Evolutionary conservation across 2,329 filamentous ascomycete genomes (phyloP).

Genomic region (Penicillium oxalicum): DNA sequence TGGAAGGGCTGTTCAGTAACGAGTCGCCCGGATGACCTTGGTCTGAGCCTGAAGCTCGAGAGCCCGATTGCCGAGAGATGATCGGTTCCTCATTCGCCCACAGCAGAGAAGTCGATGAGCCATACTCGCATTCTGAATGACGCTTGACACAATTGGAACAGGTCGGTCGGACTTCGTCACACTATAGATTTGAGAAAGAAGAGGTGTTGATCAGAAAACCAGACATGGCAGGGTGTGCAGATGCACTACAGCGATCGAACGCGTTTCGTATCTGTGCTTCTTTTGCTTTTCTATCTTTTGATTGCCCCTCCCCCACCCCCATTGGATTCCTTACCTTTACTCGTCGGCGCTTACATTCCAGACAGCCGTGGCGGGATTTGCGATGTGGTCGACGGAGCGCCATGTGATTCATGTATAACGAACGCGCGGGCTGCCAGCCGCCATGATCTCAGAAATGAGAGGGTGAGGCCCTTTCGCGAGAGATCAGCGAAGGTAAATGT

Average conservation of each 20-base stretch:
- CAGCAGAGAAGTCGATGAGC: slow-evolving; percentile 25
- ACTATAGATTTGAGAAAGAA: slow-evolving; percentile 16
- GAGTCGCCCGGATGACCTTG: slow-evolving; percentile 13
- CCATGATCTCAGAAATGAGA: slow-evolving; percentile 7
- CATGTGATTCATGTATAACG: slow-evolving; percentile 19
- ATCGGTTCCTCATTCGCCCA: slow-evolving; percentile 28
- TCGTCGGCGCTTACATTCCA: slow-evolving; percentile 31
- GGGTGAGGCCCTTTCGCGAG: background rate
- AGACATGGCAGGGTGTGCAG: background rate
- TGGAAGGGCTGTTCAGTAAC: slow-evolving; percentile 5
- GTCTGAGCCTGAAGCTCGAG: slow-evolving; percentile 18
- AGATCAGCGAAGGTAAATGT: background rate
- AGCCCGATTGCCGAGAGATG: slow-evolving; percentile 4
- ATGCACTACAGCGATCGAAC: background rate
- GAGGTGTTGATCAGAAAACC: background rate
- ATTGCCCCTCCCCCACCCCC: no score
- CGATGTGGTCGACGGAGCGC: slow-evolving; percentile 31
- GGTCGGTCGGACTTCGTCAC: slow-evolving; percentile 28
- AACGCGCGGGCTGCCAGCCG: background rate
- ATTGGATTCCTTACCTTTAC: slow-evolving; percentile 25
- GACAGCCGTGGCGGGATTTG: slow-evolving; percentile 32
- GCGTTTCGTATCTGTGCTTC: background rate
- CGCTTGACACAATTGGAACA: slow-evolving; percentile 32
- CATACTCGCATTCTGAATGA: slow-evolving; percentile 29
- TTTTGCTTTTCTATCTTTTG: no score